phyloP scores from a whole-genome alignment of 345 rosid genomes.

The Sisymbrium altissimum region DNA sequence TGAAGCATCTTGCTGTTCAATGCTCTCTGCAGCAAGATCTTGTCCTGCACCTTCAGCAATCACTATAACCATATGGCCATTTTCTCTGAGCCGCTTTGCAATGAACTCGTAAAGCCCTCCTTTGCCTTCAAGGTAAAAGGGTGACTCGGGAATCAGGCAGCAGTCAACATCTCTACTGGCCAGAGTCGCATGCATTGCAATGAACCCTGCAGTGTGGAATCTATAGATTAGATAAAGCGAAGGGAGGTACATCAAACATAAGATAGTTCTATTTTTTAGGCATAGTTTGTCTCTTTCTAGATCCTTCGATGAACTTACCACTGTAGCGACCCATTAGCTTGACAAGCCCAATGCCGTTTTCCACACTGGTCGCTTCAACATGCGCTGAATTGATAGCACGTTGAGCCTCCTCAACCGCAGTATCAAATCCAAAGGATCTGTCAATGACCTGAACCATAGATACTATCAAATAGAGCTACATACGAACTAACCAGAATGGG shows the following conservation, averaged over 20 bases:
- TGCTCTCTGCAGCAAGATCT: constrained; percentile 62
- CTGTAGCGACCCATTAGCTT: constrained; percentile 88
- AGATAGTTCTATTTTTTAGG: background rate
- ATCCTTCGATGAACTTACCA: constrained; percentile 48
- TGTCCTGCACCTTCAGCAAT: constrained; percentile 92
- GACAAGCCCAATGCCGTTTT: constrained; percentile 82
- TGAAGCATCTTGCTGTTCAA: constrained; percentile 64
- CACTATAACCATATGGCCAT: constrained; percentile 87
- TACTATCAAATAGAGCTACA: constrained; percentile 2
- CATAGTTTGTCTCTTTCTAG: background rate
- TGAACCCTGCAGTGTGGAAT: constrained; percentile 48
- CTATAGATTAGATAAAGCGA: background rate
- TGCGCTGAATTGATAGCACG: constrained; percentile 94
- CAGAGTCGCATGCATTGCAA: constrained; percentile 78
- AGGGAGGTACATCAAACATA: background rate
- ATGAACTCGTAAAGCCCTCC: constrained; percentile 80
- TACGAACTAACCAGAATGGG: background rate
- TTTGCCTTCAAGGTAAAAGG: constrained; percentile 81
- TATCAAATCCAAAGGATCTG: constrained; percentile 88
- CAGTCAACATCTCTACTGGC: constrained; percentile 92
- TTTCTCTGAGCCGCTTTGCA: constrained; percentile 58
- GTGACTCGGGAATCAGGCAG: constrained; percentile 94
- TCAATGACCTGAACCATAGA: constrained; percentile 70
- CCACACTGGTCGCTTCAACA: constrained; percentile 75
- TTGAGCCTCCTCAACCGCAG: constrained; percentile 96